Base-by-base conservation (phyloP, 2,329 filamentous ascomycete genomes). In the Proliferodiscus dingleyae region DNA sequence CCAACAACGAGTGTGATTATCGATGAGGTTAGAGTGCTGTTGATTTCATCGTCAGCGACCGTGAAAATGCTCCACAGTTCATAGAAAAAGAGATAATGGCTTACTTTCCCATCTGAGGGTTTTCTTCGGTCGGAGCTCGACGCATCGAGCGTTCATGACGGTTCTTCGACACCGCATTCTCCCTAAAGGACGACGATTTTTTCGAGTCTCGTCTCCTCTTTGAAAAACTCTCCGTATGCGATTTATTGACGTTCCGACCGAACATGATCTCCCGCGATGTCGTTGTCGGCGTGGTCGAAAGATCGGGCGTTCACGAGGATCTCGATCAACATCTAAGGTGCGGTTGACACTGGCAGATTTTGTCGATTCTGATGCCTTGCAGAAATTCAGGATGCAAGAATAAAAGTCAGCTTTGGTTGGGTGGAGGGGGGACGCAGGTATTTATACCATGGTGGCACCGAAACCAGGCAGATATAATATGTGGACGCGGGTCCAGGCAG, bases 1-100 rank as follows among this genome's bases (percentile, higher is more conserved):
- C 90, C 90, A 64, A 96, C 83, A 57, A 86, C 82, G 59, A 96
- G 74, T 50, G 89, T 95, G 69, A 95, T 77, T 68, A 95, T 94
- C 63, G 89, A 85, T 51, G 80, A 81, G 53, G 74, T 63, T 40
- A 64, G 57, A 48, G 53, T 57, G 36, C 60, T 64, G 56, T 52
- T 38, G 24, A 43, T 40, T 51, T 11, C 18, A 13, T 7, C 11
- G 34, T 56, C 24, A 54, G 51, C 33, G 37, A 53, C 37, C 39
- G 47, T 47, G n/a, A 33, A 44, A 39, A 23, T 34, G 23, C 42
- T 11, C 37, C 16, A 24, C 16, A 23, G 33, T 4, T 13, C 8
- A 23, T 13, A 19, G 34, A 28, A 16, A n/a, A n/a, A 33, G 15
- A 15, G 37, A 36, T 26, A 39, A 23, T 34, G 13, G 45, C 57